Evolutionary conservation across 2,329 filamentous ascomycete genomes (phyloP).

Genomic region (Thyridium curvatum): DNA sequence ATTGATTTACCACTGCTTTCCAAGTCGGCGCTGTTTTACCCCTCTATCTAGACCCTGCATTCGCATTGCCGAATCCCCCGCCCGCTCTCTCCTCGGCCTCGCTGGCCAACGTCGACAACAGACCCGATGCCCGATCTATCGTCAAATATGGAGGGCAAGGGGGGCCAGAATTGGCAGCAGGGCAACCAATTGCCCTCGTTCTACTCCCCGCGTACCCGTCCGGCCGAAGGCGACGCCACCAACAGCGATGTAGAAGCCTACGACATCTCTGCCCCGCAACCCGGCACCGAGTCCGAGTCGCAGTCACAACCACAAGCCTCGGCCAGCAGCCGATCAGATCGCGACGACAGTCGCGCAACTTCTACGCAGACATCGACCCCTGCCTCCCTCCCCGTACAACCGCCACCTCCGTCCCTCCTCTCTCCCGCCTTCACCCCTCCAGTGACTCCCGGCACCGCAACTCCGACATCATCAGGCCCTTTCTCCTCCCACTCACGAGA

Average conservation of each 20-base stretch:
- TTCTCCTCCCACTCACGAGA: slow-evolving; percentile 12
- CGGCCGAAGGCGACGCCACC: slow-evolving; percentile 5
- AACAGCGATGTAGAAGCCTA: slow-evolving; percentile 13
- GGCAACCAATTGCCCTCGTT: slow-evolving; percentile 16
- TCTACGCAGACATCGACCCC: slow-evolving; percentile 4
- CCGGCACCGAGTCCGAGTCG: slow-evolving; percentile 1
- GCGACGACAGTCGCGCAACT: slow-evolving; percentile 8
- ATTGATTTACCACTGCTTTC: no score
- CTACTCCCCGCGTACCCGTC: slow-evolving; percentile 19
- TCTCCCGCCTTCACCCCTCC: slow-evolving; percentile 82
- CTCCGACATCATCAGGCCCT: slow-evolving; percentile 26
- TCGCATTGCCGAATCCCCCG: no score
- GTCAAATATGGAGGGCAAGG: no score
- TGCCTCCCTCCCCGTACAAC: slow-evolving; percentile 10
- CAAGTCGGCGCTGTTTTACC: no score
- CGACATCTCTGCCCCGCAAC: slow-evolving; percentile 2
- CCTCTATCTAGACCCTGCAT: no score
- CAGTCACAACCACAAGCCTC: slow-evolving; percentile 7
- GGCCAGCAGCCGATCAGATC: slow-evolving; percentile 7
- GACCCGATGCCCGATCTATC: no score
- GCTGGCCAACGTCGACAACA: no score
- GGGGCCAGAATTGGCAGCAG: no score
- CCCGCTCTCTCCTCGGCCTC: no score
- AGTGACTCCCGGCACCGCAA: slow-evolving; percentile 53
- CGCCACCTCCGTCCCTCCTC: slow-evolving; percentile 63